Evolutionary conservation across 306 rosid species (phyloP).

Genomic region (Geum urbanum): DNA sequence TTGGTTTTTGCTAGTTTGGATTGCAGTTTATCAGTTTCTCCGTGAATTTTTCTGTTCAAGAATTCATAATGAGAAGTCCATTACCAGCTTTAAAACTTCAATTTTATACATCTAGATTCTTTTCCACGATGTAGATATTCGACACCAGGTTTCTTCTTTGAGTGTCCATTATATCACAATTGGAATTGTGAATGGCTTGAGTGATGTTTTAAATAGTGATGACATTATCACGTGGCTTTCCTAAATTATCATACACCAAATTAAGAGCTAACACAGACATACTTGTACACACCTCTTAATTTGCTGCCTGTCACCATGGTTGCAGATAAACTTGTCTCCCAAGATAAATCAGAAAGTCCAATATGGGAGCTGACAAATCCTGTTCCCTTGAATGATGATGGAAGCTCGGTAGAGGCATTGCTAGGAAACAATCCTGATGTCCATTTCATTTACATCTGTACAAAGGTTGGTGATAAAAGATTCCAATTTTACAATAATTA

Average conservation of each 20-base stretch:
- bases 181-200: not conserved
- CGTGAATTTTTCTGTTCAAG: not conserved
- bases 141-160: not conserved
- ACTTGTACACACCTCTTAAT: not conserved
- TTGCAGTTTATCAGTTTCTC: not conserved
- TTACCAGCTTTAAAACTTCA: not conserved
- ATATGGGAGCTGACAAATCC: conserved; percentile 72
- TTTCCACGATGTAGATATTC: not conserved
- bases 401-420: conserved; percentile 50
- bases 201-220: not conserved
- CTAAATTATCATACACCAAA: not conserved
- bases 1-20: not conserved
- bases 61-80: not conserved
- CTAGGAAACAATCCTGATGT: conserved; percentile 69
- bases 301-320: not conserved
- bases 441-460: conserved; percentile 70
- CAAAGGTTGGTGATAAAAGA: conserved; percentile 43
- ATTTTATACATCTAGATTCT: not conserved
- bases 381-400: conserved; percentile 59
- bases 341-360: conserved; percentile 42
- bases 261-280: not conserved
- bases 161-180: not conserved
- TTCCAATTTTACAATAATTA: not conserved
- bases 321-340: conserved; percentile 63
- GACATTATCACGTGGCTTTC: not conserved